Evolutionary conservation across 2,329 filamentous ascomycete species (phyloP).

Genomic region (Septoria linicola): DNA sequence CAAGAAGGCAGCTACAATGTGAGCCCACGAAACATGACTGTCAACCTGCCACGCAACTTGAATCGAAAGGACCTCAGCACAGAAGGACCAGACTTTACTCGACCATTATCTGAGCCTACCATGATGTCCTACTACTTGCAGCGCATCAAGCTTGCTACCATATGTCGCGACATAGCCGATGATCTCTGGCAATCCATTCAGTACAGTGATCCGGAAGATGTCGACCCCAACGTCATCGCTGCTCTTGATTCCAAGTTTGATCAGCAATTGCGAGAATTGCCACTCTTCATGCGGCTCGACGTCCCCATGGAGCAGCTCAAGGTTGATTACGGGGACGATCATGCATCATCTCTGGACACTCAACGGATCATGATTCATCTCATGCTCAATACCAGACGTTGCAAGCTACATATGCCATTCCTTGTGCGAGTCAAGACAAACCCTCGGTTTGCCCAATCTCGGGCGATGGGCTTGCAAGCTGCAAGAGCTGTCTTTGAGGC

Average conservation of each 20-base stretch:
- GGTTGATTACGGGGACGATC: slow-evolving; percentile 14
- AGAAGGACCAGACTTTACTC: slow-evolving; percentile 26
- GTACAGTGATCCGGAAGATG: slow-evolving; percentile 13
- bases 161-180: slow-evolving; percentile 46
- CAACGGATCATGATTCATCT: slow-evolving; percentile 26
- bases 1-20: slow-evolving; percentile 48
- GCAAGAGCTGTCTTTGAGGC: slow-evolving; percentile 25
- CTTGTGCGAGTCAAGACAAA: slow-evolving; percentile 28
- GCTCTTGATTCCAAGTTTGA: slow-evolving; percentile 28
- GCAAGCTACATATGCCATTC: slow-evolving; percentile 33
- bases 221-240: slow-evolving; percentile 23
- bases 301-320: slow-evolving; percentile 14
- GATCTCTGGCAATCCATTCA: slow-evolving; percentile 29
- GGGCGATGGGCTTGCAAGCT: slow-evolving; percentile 25
- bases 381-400: slow-evolving; percentile 27
- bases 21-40: slow-evolving; percentile 44
- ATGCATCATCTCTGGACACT: slow-evolving; percentile 8
- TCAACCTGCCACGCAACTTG: slow-evolving; percentile 45
- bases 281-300: slow-evolving; percentile 20
- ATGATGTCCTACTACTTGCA: slow-evolving; percentile 48
- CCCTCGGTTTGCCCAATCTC: slow-evolving; percentile 24
- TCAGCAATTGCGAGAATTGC: slow-evolving; percentile 22
- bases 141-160: slow-evolving; percentile 43
- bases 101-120: slow-evolving; percentile 42
- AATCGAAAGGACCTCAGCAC: slow-evolving; percentile 41